A percentile compares a stretch with the other conserved stretches of the same genome.
Conservation (phyloP, 306 rosid species). For the Albizia julibrissin region DNA sequence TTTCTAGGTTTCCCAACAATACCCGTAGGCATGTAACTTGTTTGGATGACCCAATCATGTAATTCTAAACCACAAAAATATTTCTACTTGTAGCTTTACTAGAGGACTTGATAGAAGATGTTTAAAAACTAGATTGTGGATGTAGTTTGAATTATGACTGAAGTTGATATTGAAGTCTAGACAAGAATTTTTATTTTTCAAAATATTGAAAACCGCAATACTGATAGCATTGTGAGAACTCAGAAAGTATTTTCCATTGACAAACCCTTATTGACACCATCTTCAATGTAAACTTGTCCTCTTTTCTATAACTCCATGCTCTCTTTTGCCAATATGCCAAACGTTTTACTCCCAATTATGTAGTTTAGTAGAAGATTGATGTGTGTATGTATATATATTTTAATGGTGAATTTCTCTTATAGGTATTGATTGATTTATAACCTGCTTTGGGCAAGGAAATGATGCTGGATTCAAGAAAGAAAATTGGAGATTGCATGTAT, state of each 20-base stretch:
- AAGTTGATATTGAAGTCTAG: neutral
- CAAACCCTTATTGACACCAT: neutral
- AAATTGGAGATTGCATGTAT: neutral
- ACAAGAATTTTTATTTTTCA: neutral
- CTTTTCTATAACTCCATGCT: neutral
- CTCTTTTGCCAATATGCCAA: neutral
- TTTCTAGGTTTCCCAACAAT: neutral
- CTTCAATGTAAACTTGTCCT: neutral
- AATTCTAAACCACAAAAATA: neutral
- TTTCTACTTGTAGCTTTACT: neutral
- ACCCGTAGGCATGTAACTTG: neutral
- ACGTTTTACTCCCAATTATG: neutral
- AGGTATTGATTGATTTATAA: neutral
- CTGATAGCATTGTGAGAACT: neutral
- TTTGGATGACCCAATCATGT: neutral
- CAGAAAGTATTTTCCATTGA: neutral
- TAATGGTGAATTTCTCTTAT: slow-evolving; percentile 8
- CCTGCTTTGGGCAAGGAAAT: neutral
- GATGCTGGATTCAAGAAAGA: neutral
- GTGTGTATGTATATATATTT: neutral
- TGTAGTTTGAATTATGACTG: neutral
- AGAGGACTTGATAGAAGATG: neutral
- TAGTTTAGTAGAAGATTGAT: neutral
- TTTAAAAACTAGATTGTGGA: neutral
- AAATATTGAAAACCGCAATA: neutral